Conservation (phyloP, 1,284 basidiomycete genomes). For the Puccinia triticina region DNA sequence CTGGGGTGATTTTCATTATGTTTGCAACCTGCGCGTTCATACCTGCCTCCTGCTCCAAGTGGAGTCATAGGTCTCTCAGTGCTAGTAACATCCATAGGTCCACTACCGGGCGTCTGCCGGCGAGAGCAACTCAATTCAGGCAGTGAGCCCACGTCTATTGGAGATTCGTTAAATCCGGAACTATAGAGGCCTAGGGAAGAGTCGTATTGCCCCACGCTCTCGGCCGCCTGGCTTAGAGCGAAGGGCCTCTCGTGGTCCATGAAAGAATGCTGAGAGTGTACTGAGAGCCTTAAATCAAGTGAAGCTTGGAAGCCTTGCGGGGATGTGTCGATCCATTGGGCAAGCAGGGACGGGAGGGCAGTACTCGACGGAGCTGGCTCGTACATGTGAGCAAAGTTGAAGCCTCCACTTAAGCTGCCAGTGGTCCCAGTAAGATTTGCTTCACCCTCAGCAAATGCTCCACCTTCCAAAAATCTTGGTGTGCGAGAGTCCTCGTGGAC, state of each 20-base stretch:
- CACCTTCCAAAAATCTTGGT: background rate
- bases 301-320: background rate
- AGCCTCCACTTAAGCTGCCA: background rate
- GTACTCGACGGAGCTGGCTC: constrained; percentile 14
- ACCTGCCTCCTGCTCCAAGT: background rate
- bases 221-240: background rate
- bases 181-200: background rate
- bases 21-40: background rate
- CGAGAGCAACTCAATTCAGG: constrained; percentile 36
- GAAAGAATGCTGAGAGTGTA: background rate
- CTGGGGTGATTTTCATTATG: background rate
- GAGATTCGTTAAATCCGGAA: too few relatives aligned
- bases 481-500: background rate
- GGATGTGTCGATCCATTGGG: background rate
- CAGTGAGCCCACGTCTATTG: constrained; percentile 16
- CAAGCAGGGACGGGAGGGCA: background rate
- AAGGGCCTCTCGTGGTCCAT: background rate
- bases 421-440: background rate
- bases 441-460: background rate
- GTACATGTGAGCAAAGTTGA: background rate
- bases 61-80: background rate
- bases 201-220: background rate
- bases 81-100: background rate
- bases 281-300: background rate
- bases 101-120: constrained; percentile 24